Evolutionary conservation across 2,329 filamentous ascomycete genomes (phyloP), one percentile per base, ranked within the genome.

Genomic region (Basipetospora chlamydospora): DNA sequence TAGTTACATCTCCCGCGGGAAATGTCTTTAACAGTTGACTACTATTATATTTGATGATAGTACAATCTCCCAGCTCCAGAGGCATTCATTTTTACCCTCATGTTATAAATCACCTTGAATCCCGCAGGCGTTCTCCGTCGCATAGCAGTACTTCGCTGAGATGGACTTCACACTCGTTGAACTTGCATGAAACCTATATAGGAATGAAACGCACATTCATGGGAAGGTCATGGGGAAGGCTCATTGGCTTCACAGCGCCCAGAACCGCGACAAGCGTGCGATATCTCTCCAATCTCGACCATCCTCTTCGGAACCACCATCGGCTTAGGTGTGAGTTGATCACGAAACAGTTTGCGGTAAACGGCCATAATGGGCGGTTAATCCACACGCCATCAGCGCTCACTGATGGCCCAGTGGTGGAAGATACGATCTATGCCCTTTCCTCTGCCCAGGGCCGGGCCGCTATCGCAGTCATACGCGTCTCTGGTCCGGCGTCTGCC

Each of bases 391-490:
- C 28, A 17, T 5, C 35, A 13, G 16, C n/a, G 8, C 16, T 17
- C 26, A 5, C 28, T 3, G 5, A 18, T 10, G 20, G n/a, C 20
- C 10, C 21, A 12, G 3, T 22, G 15, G 21, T 15, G 6, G 49
- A 62, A 47, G 66, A 73, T 39, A 96, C 88, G 1, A 93, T 98
- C 37, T 96, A 93, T 55, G 90, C 90, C 0, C 62, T 96, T 1
- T 95, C 88, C 0, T 92, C 87, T 1, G 85, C 84, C 0, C 65
- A 80, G 9, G 90, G 88, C 1, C 77, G 77, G 51, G 86, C 85
- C 29, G 90, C 86, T 1, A 94, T 98, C 52, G 88, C 88, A 2
- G 77, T 96, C 25, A 76, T 96, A 36, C 75, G 90, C 11, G 67
- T 94, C 18, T 95, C 90, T 4, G 90, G 90, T 0, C 70, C 81